These are phyloP conservation scores for Xanthoconium purpureum DNA, from an alignment of 768 basidiomycete genomes.

Conservation along the genomic window DNA sequence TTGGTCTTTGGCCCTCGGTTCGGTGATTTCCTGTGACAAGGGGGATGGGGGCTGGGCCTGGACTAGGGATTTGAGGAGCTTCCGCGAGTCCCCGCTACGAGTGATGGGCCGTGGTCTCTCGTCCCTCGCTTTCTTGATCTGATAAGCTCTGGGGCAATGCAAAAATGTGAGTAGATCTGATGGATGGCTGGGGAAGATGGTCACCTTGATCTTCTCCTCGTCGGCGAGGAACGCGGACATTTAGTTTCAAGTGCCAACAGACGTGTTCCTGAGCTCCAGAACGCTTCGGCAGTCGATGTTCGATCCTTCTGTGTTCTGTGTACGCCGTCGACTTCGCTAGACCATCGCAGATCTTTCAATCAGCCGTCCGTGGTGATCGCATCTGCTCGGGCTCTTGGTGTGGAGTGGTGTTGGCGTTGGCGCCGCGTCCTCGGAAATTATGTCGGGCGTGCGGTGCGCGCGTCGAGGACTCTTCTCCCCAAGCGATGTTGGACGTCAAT, in stretches of 20 bases:
- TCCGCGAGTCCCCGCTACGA: neutral
- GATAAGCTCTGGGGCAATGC: neutral
- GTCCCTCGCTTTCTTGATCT: neutral
- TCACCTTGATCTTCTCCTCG: neutral
- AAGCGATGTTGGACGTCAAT: neutral
- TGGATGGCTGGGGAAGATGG: neutral
- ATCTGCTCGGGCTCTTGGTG: neutral
- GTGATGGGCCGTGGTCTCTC: neutral
- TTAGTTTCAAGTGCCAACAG: neutral
- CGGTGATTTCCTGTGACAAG: neutral
- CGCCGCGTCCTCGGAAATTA: constrained; percentile 14
- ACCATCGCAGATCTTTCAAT: neutral
- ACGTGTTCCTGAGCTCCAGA: neutral
- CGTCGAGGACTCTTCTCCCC: too few relatives aligned
- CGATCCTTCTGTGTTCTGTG: neutral
- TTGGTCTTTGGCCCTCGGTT: neutral
- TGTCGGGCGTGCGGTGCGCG: neutral
- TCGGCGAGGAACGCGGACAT: constrained; percentile 18
- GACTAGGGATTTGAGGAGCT: neutral
- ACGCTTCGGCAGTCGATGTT: neutral
- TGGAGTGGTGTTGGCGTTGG: neutral
- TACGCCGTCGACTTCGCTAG: constrained; percentile 15
- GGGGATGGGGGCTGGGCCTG: neutral
- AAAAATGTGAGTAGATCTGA: constrained; percentile 5
- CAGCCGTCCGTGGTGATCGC: constrained; percentile 15